Evolutionary conservation across 2,329 filamentous ascomycete species (phyloP), one percentile per base, ranked within the genome.

Genomic region (Ophiocordyceps camponoti-saundersi): DNA sequence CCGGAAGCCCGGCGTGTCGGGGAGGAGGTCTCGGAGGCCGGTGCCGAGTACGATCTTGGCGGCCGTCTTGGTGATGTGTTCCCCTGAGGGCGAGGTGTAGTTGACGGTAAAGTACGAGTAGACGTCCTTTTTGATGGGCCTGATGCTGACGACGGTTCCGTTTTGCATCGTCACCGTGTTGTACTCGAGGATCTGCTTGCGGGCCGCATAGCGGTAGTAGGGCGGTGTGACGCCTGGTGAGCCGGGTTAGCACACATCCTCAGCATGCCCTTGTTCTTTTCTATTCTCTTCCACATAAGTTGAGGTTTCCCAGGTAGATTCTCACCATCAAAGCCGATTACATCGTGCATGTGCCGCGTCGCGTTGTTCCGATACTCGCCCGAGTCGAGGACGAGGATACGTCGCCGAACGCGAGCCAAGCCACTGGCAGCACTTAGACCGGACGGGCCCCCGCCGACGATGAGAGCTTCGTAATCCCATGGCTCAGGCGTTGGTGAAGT

Each of bases 281-380:
- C 23, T 8, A 26, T 26, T 26, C 8, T 29, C 26, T 29, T 29
- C 26, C 11, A 29, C 26, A 29, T 6, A 26, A 26, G n/a, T n/a
- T n/a, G n/a, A n/a, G n/a, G n/a, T n/a, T n/a, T n/a, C n/a, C n/a
- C n/a, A n/a, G n/a, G n/a, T n/a, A n/a, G 29, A 32, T 10, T 21
- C 56, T 51, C 54, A 77, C 76, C 76, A 46, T 80, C 76, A 48
- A 68, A 73, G 3, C 75, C 75, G 23, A 79, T 63, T 0, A 80
- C 71, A 55, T 80, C 77, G 57, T 80, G 77, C 66, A 79, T 72
- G 51, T 77, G 68, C 15, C 75, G 61, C 0, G 77, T 79, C 0
- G 66, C 61, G 1, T 46, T 65, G 54, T 80, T 80, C 46, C 77
- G 71, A 52, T 80, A 80, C 29, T 68, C 62, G 13, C 69, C 71